These are phyloP conservation scores for Monilinia fructigena DNA, from an alignment of 2,329 filamentous ascomycete genomes.

Conservation along the genomic window DNA sequence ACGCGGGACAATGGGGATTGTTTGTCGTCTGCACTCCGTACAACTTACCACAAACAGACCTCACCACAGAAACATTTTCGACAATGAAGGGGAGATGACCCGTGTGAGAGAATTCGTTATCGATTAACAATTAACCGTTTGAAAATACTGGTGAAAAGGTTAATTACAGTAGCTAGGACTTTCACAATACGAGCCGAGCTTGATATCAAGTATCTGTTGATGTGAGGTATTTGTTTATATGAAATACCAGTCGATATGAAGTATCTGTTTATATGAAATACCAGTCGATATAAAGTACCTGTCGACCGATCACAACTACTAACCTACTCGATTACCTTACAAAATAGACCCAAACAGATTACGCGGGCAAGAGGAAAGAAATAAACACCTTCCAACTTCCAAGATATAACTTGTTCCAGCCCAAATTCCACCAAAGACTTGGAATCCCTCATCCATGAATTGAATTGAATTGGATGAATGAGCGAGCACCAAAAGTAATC, in stretches of 20 bases:
- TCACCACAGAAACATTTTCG: neutral
- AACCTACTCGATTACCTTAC: no score
- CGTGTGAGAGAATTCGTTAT: neutral
- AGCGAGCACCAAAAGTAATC: no score
- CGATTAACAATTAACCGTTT: neutral
- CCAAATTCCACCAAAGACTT: no score
- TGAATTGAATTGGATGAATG: no score
- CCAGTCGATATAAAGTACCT: neutral
- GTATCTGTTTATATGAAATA: no score
- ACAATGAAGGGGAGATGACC: slow-evolving; percentile 8
- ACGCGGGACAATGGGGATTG: neutral
- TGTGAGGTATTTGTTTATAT: no score
- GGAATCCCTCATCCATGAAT: neutral
- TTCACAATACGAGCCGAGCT: neutral
- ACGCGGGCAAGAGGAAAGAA: neutral
- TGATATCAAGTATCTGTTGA: neutral
- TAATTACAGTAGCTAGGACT: no score
- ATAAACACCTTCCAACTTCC: neutral
- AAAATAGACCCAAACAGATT: neutral
- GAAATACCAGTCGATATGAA: no score
- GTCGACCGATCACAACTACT: no score
- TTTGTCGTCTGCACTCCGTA: neutral
- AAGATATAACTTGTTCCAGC: neutral
- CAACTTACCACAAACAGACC: neutral
- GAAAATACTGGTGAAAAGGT: neutral